Conservation (phyloP, 495 filamentous ascomycete species). For the Neurospora tetrasperma region DNA sequence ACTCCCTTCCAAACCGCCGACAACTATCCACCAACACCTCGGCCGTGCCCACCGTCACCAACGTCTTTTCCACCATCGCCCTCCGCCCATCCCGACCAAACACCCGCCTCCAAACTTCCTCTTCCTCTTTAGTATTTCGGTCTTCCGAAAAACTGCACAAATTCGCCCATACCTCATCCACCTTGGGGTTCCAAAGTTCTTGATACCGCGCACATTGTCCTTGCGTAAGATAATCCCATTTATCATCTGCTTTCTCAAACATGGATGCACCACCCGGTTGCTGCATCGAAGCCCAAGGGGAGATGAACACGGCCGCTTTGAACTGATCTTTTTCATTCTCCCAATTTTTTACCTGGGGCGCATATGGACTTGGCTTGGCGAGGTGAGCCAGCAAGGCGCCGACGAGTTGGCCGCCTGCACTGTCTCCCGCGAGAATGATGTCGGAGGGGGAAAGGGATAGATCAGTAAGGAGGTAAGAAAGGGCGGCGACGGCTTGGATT, state of each 20-base stretch:
- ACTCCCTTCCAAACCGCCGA: conserved; percentile 5
- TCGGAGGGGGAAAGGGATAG: background rate
- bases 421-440: conserved; percentile 9
- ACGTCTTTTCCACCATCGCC: conserved; percentile 6
- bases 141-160: background rate
- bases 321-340: background rate
- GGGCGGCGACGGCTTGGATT: conserved; percentile 4
- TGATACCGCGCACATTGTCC: conserved; percentile 3
- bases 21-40: conserved; percentile 14
- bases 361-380: conserved; percentile 1
- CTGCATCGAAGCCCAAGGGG: conserved; percentile 6
- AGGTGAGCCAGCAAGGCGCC: conserved; percentile 9
- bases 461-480: conserved; percentile 2
- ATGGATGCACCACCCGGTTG: background rate
- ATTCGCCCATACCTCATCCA: conserved; percentile 13
- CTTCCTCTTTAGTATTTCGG: background rate
- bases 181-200: background rate
- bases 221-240: conserved; percentile 8
- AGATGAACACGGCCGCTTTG: conserved; percentile 6
- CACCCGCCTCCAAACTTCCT: conserved; percentile 6
- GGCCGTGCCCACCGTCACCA: conserved; percentile 10
- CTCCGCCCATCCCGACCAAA: background rate
- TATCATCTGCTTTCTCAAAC: conserved; percentile 1
- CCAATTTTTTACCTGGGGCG: background rate
- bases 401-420: conserved; percentile 10